phyloP scores from a whole-genome alignment of 192 early-diverging fungal genomes.

The Mortierella claussenii region DNA sequence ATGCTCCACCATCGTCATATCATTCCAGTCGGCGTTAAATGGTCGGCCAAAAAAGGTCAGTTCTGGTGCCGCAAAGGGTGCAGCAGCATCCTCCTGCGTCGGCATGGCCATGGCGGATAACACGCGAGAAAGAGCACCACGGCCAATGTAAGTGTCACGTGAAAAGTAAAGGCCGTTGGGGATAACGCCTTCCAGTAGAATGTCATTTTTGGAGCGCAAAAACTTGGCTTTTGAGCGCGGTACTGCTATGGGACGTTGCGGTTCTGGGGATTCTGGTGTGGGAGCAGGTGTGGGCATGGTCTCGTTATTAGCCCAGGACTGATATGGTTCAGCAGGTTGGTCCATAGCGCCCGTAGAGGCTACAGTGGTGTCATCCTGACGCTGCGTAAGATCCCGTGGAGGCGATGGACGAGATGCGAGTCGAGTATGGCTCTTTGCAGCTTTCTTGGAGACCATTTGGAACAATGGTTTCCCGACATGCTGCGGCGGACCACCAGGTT shows the following conservation, averaged over 20 bases:
- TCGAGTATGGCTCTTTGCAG: too few relatives aligned
- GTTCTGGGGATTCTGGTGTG: too few relatives aligned
- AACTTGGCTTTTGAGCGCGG: background rate
- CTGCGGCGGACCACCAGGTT: slow-evolving; percentile 10
- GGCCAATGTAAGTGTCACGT: slow-evolving; percentile 28
- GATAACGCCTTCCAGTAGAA: background rate
- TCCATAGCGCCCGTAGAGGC: too few relatives aligned
- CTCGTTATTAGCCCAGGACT: too few relatives aligned
- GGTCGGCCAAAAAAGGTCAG: slow-evolving; percentile 9
- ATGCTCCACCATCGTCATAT: background rate
- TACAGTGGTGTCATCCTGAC: too few relatives aligned
- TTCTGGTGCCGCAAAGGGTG: background rate
- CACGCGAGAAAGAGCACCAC: slow-evolving; percentile 15
- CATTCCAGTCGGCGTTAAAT: slow-evolving; percentile 1
- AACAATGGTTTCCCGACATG: slow-evolving; percentile 29
- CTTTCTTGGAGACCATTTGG: background rate
- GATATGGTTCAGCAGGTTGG: too few relatives aligned
- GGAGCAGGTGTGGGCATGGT: too few relatives aligned
- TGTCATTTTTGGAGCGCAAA: background rate
- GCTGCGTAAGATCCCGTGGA: too few relatives aligned
- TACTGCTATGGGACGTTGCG: background rate
- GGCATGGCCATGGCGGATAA: background rate
- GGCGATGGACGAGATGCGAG: too few relatives aligned
- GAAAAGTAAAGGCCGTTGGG: slow-evolving; percentile 30
- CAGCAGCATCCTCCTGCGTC: background rate